A percentile compares a stretch with the other conserved stretches of the same genome.
Conservation (phyloP, 2,329 filamentous ascomycete species). For the Neofusicoccum kwambonambiense region DNA sequence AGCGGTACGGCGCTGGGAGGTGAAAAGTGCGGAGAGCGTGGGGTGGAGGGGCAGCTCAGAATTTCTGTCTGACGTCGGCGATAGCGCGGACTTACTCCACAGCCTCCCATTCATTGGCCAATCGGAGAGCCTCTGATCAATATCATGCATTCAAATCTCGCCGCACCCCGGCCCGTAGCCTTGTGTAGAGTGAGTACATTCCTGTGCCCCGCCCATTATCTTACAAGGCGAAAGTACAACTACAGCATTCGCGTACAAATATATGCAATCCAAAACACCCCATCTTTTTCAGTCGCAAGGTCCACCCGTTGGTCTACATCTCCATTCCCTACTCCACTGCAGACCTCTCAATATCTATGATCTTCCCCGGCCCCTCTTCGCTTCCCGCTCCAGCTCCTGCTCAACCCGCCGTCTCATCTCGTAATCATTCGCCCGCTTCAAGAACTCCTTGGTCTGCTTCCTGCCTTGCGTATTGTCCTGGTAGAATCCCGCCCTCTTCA, state of each 20-base stretch:
- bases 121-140: background rate
- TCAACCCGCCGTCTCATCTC: slow-evolving; percentile 17
- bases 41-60: slow-evolving; percentile 2
- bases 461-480: background rate
- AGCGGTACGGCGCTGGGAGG: background rate
- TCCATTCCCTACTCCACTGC: background rate
- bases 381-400: background rate
- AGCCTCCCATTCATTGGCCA: background rate
- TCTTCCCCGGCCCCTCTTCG: background rate
- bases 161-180: background rate
- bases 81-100: background rate
- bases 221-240: background rate
- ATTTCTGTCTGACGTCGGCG: background rate
- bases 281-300: background rate
- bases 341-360: background rate
- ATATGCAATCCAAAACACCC: background rate
- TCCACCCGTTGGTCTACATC: background rate
- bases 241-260: background rate
- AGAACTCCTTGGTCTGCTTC: slow-evolving; percentile 8
- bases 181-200: background rate
- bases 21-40: background rate
- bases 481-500: slow-evolving; percentile 9
- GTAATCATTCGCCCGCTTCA: slow-evolving; percentile 12
- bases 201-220: background rate
- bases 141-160: background rate